Conservation (phyloP, 2,329 filamentous ascomycete genomes). For the Xylaria sp. region DNA sequence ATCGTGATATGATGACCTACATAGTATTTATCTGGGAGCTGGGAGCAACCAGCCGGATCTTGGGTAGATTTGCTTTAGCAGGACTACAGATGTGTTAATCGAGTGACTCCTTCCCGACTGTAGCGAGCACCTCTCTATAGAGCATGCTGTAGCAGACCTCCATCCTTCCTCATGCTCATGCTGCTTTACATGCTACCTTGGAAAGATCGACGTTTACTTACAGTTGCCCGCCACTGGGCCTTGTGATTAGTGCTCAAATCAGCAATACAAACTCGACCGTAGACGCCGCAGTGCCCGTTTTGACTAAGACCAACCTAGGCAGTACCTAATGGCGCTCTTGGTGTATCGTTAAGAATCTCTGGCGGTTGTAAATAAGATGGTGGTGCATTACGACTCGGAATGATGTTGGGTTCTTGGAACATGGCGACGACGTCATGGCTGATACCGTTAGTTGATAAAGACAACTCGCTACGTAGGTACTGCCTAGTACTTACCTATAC, state of each 20-base stretch:
- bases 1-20: slow-evolving; percentile 36
- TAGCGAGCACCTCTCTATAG: neutral
- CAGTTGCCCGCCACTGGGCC: neutral
- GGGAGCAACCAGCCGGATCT: neutral
- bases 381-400: neutral
- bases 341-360: neutral
- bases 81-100: slow-evolving; percentile 10
- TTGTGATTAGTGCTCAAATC: neutral
- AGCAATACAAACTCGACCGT: neutral
- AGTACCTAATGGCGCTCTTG: neutral
- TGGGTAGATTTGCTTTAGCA: neutral
- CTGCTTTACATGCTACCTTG: neutral
- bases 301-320: neutral
- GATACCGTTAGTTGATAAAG: neutral
- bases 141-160: neutral
- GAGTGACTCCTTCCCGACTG: slow-evolving; percentile 20
- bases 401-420: neutral
- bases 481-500: too few species aligned
- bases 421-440: slow-evolving; percentile 8
- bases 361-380: neutral
- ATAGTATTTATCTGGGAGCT: slow-evolving; percentile 30
- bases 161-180: neutral
- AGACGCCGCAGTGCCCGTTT: neutral
- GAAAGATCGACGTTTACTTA: slow-evolving; percentile 21
- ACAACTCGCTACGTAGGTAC: neutral